Evolutionary conservation across 164 flowering plant species (phyloP).

Genomic region (grape (Vitis vinifera)): DNA sequence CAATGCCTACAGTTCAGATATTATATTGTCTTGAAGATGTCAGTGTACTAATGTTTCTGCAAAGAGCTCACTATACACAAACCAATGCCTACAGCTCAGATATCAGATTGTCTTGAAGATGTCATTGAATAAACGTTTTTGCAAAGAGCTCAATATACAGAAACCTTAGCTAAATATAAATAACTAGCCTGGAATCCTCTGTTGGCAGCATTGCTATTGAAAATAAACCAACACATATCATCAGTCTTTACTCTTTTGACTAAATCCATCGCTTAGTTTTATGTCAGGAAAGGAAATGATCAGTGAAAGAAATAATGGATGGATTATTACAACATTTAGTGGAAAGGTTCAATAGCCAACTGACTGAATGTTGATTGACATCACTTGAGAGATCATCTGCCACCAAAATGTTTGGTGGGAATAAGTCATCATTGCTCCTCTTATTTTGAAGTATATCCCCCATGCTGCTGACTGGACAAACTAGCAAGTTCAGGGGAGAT

Average conservation of each 20-base stretch:
- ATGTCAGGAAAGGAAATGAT: not conserved
- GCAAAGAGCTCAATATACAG: slow-evolving; percentile 8
- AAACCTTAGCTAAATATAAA: slow-evolving; percentile 64
- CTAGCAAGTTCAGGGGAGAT: slow-evolving; percentile 51
- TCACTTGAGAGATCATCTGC: slow-evolving; percentile 34
- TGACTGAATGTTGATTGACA: slow-evolving; percentile 32
- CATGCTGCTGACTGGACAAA: slow-evolving; percentile 47
- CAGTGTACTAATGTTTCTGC: slow-evolving; percentile 1
- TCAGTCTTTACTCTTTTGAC: not conserved
- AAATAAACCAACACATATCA: not conserved
- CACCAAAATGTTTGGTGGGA: slow-evolving; percentile 25
- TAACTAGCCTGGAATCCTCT: slow-evolving; percentile 59
- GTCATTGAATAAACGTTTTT: not conserved
- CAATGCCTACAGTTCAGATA: slow-evolving; percentile 54
- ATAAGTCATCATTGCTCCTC: slow-evolving; percentile 28
- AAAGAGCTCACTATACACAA: slow-evolving; percentile 8
- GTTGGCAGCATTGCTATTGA: slow-evolving; percentile 48
- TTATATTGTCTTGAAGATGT: slow-evolving; percentile 10
- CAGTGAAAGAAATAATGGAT: not conserved
- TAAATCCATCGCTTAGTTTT: not conserved
- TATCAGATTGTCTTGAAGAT: slow-evolving; percentile 12
- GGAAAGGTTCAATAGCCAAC: slow-evolving; percentile 26
- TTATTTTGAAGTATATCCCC: slow-evolving; percentile 28
- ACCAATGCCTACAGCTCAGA: slow-evolving; percentile 63
- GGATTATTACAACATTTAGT: not conserved